phyloP scores from a whole-genome alignment of 441 rosid species.

The Metrosideros polymorpha region DNA sequence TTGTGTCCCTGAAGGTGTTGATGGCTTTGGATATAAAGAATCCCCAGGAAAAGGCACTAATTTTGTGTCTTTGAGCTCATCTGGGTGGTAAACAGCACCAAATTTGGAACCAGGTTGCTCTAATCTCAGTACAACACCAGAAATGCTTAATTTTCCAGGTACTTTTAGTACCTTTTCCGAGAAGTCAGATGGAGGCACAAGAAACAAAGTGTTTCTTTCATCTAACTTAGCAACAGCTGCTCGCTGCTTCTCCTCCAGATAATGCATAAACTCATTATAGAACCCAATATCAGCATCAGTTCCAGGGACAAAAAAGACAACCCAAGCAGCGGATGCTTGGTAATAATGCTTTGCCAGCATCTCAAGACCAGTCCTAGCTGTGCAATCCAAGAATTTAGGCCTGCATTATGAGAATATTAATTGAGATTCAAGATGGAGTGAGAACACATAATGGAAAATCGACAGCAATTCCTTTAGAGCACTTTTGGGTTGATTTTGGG shows the following conservation, averaged over 20 bases:
- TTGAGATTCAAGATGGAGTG: not conserved
- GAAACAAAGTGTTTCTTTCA: constrained; percentile 85
- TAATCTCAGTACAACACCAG: constrained; percentile 80
- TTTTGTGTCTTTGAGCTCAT: constrained; percentile 33
- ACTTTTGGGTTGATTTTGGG: not conserved
- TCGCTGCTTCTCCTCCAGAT: constrained; percentile 92
- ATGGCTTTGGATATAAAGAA: constrained; percentile 29
- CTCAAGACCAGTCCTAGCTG: constrained; percentile 92
- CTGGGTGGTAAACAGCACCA: constrained; percentile 31
- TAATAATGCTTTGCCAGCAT: constrained; percentile 96
- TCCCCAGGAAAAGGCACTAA: constrained; percentile 30
- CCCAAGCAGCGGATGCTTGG: constrained; percentile 90
- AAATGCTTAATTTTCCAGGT: constrained; percentile 86
- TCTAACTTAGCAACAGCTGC: constrained; percentile 95
- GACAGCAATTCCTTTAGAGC: not conserved
- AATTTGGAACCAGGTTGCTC: constrained; percentile 44
- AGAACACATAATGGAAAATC: not conserved
- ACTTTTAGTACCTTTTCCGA: constrained; percentile 89
- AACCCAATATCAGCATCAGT: constrained; percentile 80
- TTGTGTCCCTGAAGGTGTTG: constrained; percentile 20
- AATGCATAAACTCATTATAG: constrained; percentile 92
- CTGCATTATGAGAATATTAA: constrained; percentile 29
- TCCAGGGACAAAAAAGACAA: constrained; percentile 89
- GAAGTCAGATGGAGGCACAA: constrained; percentile 96
- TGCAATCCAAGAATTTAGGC: constrained; percentile 93